A percentile compares a stretch with the other conserved stretches of the same genome.
These are phyloP conservation scores for Exophiala oligosperma DNA, from an alignment of 2,329 filamentous ascomycete species.

Conservation along the genomic window DNA sequence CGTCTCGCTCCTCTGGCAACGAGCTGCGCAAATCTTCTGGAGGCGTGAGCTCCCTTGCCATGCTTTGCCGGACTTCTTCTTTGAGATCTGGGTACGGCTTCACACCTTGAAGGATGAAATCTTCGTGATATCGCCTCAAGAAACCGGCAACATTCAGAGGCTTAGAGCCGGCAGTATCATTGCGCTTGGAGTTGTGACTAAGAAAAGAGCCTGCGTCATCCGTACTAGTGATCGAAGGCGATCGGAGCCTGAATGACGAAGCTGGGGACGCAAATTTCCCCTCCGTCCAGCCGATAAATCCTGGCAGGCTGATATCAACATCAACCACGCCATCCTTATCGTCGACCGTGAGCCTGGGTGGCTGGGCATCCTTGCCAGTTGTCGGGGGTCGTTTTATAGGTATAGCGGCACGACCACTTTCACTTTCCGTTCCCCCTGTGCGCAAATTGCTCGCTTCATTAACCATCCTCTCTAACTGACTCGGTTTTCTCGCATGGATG, in stretches of 20 bases:
- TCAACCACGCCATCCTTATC: slow-evolving; percentile 61
- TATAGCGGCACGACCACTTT: neutral
- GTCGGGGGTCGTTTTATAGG: slow-evolving; percentile 4
- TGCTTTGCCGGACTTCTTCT: slow-evolving; percentile 56
- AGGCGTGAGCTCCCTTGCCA: slow-evolving; percentile 50
- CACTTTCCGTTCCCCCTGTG: neutral
- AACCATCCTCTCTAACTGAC: slow-evolving; percentile 45
- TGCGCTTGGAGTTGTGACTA: slow-evolving; percentile 40
- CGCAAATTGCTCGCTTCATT: slow-evolving; percentile 26
- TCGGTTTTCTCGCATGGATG: slow-evolving; percentile 9
- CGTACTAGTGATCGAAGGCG: slow-evolving; percentile 50
- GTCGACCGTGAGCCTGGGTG: slow-evolving; percentile 29
- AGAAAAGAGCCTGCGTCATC: slow-evolving; percentile 49
- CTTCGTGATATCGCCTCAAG: slow-evolving; percentile 58
- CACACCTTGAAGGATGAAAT: slow-evolving; percentile 60
- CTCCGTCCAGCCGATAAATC: slow-evolving; percentile 45
- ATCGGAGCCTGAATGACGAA: slow-evolving; percentile 12
- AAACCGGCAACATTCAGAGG: slow-evolving; percentile 58
- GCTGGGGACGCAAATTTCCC: slow-evolving; percentile 13
- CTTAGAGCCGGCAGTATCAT: slow-evolving; percentile 27
- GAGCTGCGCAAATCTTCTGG: slow-evolving; percentile 1
- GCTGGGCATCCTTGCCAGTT: slow-evolving; percentile 8
- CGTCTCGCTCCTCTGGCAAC: neutral
- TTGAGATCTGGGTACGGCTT: slow-evolving; percentile 54
- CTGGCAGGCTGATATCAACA: slow-evolving; percentile 58